These are phyloP conservation scores for Cytospora mali DNA, from an alignment of 2,329 filamentous ascomycete genomes.

Conservation along the genomic window DNA sequence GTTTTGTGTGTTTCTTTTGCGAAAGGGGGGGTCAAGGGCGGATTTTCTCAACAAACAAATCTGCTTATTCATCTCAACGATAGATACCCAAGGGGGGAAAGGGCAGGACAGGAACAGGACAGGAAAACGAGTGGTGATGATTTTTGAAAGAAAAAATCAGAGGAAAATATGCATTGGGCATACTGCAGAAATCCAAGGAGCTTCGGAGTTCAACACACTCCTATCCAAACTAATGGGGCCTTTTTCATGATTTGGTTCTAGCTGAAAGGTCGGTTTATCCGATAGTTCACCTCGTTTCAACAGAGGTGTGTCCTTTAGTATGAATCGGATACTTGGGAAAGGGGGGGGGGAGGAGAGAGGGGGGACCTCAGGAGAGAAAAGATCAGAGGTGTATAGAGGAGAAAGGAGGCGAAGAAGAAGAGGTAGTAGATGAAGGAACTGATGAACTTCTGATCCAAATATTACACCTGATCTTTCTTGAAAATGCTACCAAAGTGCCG, in stretches of 20 bases:
- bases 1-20: too few species aligned
- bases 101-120: conserved; percentile 1
- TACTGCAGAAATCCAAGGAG: background rate
- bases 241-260: background rate
- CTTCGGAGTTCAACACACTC: conserved; percentile 32
- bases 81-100: conserved; percentile 26
- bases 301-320: conserved; percentile 17
- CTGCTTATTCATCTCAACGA: conserved; percentile 31
- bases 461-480: too few species aligned
- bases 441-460: too few species aligned
- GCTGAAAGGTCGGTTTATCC: background rate
- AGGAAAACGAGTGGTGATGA: background rate
- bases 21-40: background rate
- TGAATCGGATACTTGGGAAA: background rate
- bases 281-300: conserved; percentile 24
- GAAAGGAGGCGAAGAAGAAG: background rate
- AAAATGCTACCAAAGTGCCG: too few species aligned
- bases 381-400: background rate
- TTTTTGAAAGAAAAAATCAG: conserved; percentile 31
- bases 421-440: too few species aligned
- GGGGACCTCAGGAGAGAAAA: too few species aligned
- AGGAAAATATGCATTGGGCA: conserved; percentile 21
- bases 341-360: too few species aligned
- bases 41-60: conserved; percentile 10
- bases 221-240: conserved; percentile 35